Evolutionary conservation across 371 early-diverging fungal genomes (phyloP).

Genomic region (Apophysomyces trapeziformis): DNA sequence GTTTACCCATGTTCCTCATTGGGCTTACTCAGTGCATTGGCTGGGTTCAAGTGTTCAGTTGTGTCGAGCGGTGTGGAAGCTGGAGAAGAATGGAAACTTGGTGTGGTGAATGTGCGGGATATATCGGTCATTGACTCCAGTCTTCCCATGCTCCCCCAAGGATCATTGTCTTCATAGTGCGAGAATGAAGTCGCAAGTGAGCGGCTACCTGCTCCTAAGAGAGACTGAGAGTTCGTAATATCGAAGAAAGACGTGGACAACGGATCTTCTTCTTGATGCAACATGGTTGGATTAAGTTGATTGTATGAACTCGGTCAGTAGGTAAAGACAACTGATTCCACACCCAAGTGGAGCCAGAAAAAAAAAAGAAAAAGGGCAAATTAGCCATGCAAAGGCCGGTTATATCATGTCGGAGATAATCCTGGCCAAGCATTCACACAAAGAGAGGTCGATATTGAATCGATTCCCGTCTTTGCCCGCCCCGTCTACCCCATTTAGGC

Average conservation of each 20-base stretch:
- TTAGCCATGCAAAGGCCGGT: not conserved
- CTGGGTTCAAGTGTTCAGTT: not conserved
- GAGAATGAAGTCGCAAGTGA: not conserved
- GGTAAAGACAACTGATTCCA: not conserved
- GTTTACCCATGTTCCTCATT: not conserved
- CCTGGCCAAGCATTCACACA: not conserved
- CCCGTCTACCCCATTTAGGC: conserved; percentile 3
- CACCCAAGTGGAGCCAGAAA: not conserved
- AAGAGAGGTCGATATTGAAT: not conserved
- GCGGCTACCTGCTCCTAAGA: not conserved
- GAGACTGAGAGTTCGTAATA: not conserved
- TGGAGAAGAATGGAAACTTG: not conserved
- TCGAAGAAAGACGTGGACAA: conserved; percentile 1
- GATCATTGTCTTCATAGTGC: conserved; percentile 3
- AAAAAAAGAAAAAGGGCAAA: not conserved
- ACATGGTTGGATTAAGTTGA: not conserved
- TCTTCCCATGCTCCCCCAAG: conserved; percentile 1
- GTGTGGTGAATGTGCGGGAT: not conserved
- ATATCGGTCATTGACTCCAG: conserved; percentile 5
- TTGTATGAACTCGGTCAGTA: not conserved
- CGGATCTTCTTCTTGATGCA: conserved; percentile 8
- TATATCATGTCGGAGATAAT: conserved; percentile 7
- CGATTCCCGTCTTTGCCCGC: conserved; percentile 10
- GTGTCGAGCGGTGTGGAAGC: not conserved
- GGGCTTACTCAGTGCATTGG: conserved; percentile 1